Evolutionary conservation across 345 rosid genomes (phyloP).

Genomic region (Firmiana major): DNA sequence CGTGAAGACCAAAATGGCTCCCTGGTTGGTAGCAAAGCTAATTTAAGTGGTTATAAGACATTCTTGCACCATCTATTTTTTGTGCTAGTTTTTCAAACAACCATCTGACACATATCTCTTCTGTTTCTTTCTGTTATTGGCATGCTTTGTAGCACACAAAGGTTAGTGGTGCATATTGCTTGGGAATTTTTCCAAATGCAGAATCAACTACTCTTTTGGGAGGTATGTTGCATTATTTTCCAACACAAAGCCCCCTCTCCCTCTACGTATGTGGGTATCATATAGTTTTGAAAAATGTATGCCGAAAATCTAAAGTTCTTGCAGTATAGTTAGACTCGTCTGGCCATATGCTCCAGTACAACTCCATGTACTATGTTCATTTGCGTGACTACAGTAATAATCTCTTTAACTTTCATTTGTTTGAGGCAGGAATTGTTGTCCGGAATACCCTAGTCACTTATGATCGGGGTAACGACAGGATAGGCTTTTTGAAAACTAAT

Average conservation of each 20-base stretch:
- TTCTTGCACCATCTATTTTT: constrained; percentile 12
- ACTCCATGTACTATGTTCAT: background rate
- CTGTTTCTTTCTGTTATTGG: constrained; percentile 11
- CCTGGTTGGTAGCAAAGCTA: background rate
- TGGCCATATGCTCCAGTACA: background rate
- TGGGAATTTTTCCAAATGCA: constrained; percentile 66
- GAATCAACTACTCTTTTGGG: constrained; percentile 81
- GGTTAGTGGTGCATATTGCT: constrained; percentile 66
- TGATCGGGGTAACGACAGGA: constrained; percentile 64
- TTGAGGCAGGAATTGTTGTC: constrained; percentile 62
- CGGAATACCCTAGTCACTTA: constrained; percentile 76
- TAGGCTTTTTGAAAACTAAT: constrained; percentile 79
- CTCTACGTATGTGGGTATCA: background rate
- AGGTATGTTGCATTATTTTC: constrained; percentile 40
- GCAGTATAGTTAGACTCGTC: background rate
- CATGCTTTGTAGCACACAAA: constrained; percentile 53
- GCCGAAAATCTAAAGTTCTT: background rate
- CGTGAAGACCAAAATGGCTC: constrained; percentile 1
- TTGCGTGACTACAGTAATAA: background rate
- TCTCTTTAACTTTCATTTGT: constrained; percentile 15
- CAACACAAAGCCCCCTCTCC: background rate
- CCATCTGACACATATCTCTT: constrained; percentile 11
- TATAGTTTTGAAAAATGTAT: background rate
- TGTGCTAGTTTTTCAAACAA: constrained; percentile 6
- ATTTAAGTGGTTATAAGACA: constrained; percentile 6